Evolutionary conservation across 169 alveolate genomes (phyloP), one percentile per base, ranked within the genome.

Genomic region (Cryptosporidium muris): DNA sequence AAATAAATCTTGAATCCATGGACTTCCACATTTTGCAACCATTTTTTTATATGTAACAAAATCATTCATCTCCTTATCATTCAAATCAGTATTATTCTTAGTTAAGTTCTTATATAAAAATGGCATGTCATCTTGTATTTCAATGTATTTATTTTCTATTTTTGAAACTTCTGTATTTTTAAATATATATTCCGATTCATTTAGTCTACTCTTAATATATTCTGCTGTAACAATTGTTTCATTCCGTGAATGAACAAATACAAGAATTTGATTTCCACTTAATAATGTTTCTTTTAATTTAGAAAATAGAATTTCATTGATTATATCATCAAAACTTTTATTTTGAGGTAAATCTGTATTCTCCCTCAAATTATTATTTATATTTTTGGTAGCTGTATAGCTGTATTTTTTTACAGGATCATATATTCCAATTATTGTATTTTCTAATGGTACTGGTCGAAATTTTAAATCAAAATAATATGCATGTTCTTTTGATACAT

Each of bases 191-290:
- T 25, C 25, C 0, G 25, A 25, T 8, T 9, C 1, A 45, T 60
- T 45, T 14, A 74, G 47, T 54, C 36, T 56, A 45, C 95, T 98
- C 58, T 95, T 90, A 43, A 97, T 90, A 81, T 93, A 90, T 63
- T 93, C 92, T 9, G 99, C 99, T 16, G 99, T 97, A 85, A 96
- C 95, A 49, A 94, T 97, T 14, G 99, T 98, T 81, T 98, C 99
- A 92, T 97, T 98, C 81, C 99, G 94, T 43, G 99, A 95, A 89
- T 98, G 99, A 51, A 97, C 99, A 89, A 98, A 98, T n/a, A 98
- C 96, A 63, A 98, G 89, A 4, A 97, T 97, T 91, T 97, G 98
- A 64, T 92, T 92, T 95, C 90, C 47, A 97, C 97, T 94, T 96
- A 62, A 96, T 91, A 74, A 94, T 92, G 92, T 93, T 92, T 88